A percentile compares a stretch with the other conserved stretches of the same genome.
These are phyloP conservation scores for Fraxinus paxiana DNA, from an alignment of 305 asterid genomes.

Conservation along the genomic window DNA sequence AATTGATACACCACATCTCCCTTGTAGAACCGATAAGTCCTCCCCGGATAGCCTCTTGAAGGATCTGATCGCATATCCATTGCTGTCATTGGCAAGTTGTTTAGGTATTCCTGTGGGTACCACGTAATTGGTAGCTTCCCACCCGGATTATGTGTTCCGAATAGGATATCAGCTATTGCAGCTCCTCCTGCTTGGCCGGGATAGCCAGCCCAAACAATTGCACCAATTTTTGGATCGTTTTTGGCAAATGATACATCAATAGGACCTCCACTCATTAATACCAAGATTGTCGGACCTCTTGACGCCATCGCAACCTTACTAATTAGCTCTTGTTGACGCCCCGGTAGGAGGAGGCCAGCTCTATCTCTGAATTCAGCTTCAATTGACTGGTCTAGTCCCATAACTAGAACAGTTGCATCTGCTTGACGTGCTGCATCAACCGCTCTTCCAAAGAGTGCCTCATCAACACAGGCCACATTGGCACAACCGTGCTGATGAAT, in stretches of 20 bases:
- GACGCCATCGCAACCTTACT: constrained; percentile 66
- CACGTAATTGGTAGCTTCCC: constrained; percentile 93
- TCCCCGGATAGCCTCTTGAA: constrained; percentile 61
- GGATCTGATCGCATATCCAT: constrained; percentile 74
- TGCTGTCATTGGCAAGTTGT: constrained; percentile 64
- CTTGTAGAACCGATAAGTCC: constrained; percentile 74
- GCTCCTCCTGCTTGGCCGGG: constrained; percentile 92
- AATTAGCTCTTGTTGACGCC: constrained; percentile 65
- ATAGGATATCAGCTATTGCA: constrained; percentile 73
- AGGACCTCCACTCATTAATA: constrained; percentile 80
- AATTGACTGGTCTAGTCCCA: constrained; percentile 77
- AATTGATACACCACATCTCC: constrained; percentile 71
- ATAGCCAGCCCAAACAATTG: constrained; percentile 79
- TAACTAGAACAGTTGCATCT: constrained; percentile 59
- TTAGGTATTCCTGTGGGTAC: constrained; percentile 76
- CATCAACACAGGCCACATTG: constrained; percentile 47
- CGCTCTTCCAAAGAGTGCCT: constrained; percentile 47
- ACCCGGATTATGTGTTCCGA: constrained; percentile 86
- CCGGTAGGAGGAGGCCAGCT: constrained; percentile 58
- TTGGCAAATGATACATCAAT: constrained; percentile 67
- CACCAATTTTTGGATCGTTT: constrained; percentile 51
- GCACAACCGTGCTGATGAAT: constrained; percentile 67
- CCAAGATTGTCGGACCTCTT: constrained; percentile 56
- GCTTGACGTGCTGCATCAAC: constrained; percentile 54
- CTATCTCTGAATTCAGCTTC: constrained; percentile 78